Base-by-base conservation (phyloP, 2,329 filamentous ascomycete species). In the Calonectria henricotiae region DNA sequence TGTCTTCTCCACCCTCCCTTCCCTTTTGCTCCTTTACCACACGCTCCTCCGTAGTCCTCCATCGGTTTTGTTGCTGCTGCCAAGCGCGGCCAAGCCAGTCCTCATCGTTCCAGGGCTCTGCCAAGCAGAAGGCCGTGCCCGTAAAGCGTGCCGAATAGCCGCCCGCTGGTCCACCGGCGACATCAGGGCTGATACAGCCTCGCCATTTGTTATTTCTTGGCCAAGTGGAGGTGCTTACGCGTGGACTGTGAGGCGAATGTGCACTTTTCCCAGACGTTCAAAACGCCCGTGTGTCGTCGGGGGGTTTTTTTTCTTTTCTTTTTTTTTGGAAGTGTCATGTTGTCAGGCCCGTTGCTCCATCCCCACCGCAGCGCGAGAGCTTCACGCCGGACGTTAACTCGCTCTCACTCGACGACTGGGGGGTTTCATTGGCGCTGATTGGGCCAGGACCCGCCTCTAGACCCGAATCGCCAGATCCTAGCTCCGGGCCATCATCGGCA, bases 181-280 rank as follows among this genome's bases (percentile, higher is more conserved):
- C 55, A 46, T 55, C 55, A 62, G 46, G 62, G 62, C 67, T 54
- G 30, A 46, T 73, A 71, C 73, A 71, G 72, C 67, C 62, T 60
- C 68, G 71, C 23, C 69, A 51, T 68, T 62, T 55, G 64, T 25
- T 58, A 15, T 39, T 37, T 46, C 73, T 76, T 76, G 72, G 75
- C 75, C 73, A 72, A 74, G 75, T 76, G 75, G 75, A 77, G 70
- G 54, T 70, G 75, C 75, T 76, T 74, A 76, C 75, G 75, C 71
- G 75, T 67, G 70, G 67, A 54, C 65, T 37, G 46, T 12, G 25
- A 55, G 51, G 51, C 51, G 32, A 39, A 39, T 39, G 51, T 58
- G 47, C 61, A 41, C 17, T 39, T 25, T 13, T 32, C 23, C 32
- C 32, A n/a, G 30, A 37, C 35, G 51, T 37, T 58, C 51, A 39